These are phyloP conservation scores for Pilasporangium apinafurcum DNA, from an alignment of 352 stramenopile species.

Conservation along the genomic window DNA sequence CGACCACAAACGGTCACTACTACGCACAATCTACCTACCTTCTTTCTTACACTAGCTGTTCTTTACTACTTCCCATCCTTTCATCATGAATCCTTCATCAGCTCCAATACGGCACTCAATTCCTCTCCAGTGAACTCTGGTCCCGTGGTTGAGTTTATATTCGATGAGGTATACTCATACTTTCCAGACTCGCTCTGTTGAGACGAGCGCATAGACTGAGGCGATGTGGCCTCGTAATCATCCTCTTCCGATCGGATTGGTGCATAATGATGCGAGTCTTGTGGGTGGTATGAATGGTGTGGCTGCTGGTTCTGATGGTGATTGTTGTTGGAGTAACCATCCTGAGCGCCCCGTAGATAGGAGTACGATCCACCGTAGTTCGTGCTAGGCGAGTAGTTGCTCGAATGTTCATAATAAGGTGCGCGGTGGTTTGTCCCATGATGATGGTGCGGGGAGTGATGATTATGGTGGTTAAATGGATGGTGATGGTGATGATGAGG, in stretches of 20 bases:
- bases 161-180: constrained; percentile 18
- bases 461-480: no score
- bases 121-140: constrained; percentile 42
- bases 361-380: constrained; percentile 20
- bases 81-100: constrained; percentile 35
- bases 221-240: constrained; percentile 23
- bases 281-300: constrained; percentile 1
- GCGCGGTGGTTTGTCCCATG: constrained; percentile 13
- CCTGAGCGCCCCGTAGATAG: constrained; percentile 29
- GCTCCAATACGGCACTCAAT: constrained; percentile 38
- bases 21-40: no score
- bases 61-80: background rate
- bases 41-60: no score
- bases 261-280: constrained; percentile 16
- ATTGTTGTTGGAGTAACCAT: constrained; percentile 14
- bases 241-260: constrained; percentile 19
- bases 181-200: constrained; percentile 17
- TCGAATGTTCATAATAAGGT: constrained; percentile 19
- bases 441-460: no score
- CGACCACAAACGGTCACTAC: no score
- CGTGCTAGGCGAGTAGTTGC: constrained; percentile 3
- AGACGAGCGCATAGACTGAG: constrained; percentile 12
- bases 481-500: constrained; percentile 14
- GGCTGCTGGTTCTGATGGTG: constrained; percentile 7
- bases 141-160: constrained; percentile 9